Conservation (phyloP, 2,329 filamentous ascomycete genomes). For the Fusarium sp. region DNA sequence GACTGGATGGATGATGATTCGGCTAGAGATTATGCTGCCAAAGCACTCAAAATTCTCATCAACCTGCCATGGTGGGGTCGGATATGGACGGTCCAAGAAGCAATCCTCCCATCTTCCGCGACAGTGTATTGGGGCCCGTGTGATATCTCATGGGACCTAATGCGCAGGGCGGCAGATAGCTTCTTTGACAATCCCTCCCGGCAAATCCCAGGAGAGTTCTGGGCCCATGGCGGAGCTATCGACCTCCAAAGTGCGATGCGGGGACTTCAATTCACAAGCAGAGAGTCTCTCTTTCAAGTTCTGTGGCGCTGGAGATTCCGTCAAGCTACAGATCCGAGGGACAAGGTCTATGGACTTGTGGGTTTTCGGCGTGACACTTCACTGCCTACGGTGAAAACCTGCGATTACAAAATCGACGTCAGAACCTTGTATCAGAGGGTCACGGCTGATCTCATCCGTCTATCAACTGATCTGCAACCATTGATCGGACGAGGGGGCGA, state of each 20-base stretch:
- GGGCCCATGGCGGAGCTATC: background rate
- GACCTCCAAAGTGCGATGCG: constrained; percentile 1
- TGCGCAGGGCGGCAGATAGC: background rate
- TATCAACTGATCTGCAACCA: background rate
- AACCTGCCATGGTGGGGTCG: background rate
- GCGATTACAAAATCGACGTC: background rate
- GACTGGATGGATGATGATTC: background rate
- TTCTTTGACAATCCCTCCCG: background rate
- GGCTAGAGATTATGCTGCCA: background rate
- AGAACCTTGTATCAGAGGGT: background rate
- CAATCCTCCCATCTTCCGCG: background rate
- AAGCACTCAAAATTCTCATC: background rate
- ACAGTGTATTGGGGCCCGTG: background rate
- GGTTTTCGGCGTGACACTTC: background rate
- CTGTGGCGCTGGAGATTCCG: constrained; percentile 7
- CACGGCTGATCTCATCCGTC: background rate
- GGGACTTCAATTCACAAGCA: background rate
- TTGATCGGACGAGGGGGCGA: constrained; percentile 15
- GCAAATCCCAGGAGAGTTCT: background rate
- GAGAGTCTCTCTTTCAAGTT: background rate
- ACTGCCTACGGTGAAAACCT: background rate
- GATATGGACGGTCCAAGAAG: constrained; percentile 2
- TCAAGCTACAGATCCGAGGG: background rate
- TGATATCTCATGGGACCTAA: background rate
- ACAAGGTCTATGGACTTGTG: constrained; percentile 1